These are phyloP conservation scores for Aspergillus sparsus DNA, from an alignment of 495 filamentous ascomycete species.

Conservation along the genomic window DNA sequence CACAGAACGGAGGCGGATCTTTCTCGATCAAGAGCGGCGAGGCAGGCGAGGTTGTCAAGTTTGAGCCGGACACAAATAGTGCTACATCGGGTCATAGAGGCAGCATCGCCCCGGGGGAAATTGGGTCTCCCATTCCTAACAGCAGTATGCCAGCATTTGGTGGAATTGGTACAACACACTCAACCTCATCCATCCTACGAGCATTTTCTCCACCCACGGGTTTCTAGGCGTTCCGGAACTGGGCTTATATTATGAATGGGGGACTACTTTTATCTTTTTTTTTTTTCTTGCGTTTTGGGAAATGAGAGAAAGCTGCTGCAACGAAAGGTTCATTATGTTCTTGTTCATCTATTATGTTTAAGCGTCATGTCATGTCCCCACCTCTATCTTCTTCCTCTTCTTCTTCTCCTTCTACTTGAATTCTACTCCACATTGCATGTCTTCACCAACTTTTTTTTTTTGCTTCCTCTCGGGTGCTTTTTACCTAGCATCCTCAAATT, in stretches of 20 bases:
- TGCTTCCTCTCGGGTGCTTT: neutral
- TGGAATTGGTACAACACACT: conserved; percentile 34
- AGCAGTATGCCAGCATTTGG: conserved; percentile 48
- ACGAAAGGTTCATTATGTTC: conserved; percentile 7
- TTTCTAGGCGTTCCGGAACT: conserved; percentile 32
- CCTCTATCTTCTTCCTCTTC: conserved; percentile 1
- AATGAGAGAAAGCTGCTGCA: conserved; percentile 4
- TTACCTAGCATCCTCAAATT: conserved; percentile 1
- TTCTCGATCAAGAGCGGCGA: conserved; percentile 65
- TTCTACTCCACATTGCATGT: conserved; percentile 10
- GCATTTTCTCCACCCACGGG: conserved; percentile 45
- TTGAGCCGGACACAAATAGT: conserved; percentile 55
- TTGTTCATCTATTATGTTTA: conserved; percentile 10
- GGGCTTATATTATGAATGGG: conserved; percentile 11
- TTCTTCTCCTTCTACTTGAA: conserved; percentile 8
- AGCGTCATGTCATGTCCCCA: conserved; percentile 19
- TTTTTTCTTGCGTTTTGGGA: conserved; percentile 15
- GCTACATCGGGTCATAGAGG: conserved; percentile 41
- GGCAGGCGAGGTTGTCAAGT: conserved; percentile 59
- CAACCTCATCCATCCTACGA: conserved; percentile 38
- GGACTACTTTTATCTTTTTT: conserved; percentile 6
- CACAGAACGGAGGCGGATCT: conserved; percentile 82
- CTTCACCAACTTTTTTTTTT: neutral
- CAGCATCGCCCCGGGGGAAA: conserved; percentile 51
- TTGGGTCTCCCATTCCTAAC: conserved; percentile 50